Base-by-base conservation (phyloP, 1,139 yeast species). In the Sugiyamaella japonica region DNA sequence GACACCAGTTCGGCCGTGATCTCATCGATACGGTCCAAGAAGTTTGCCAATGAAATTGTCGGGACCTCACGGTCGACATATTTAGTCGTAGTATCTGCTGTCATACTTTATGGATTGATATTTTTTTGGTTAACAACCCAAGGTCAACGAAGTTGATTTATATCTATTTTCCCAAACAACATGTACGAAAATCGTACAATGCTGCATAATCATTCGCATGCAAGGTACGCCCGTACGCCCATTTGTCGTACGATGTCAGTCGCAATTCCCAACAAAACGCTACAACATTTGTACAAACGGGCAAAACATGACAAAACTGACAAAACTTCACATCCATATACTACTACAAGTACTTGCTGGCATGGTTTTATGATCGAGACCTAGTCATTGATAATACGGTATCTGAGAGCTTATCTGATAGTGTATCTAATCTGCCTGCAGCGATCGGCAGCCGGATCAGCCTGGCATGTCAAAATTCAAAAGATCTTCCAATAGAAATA, bases 1-100 rank as follows among this genome's bases (percentile, higher is more conserved):
- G 17, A 29, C n/a, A 45, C 38, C 8, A 51, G 28, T 23, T 45
- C 20, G 15, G 17, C 28, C 12, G 38, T 43, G 9, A 49, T 41
- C 10, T 25, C 45, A 4, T 40, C 40, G 3, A n/a, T 28, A 8
- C 52, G 23, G 17, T 38, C 25, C 3, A 28, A 10, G 16, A 38
- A 38, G 28, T 38, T 17, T 38, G n/a, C 25, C 10, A 38, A 17
- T 8, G 28, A 16, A 8, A 38, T 38, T 15, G 28, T 16, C 2
- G 41, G 41, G 9, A 38, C 38, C 13, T 4, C 2, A n/a, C 38
- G 38, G 16, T 34, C 38, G 16, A 34, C 38, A 13, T 34, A 34
- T 34, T 34, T 34, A n/a, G 38, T 34, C 5, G 15, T 34, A 34
- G 15, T 34, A 34, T 34, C 38, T n/a, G 13, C 9, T 7, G 38